phyloP scores from a whole-genome alignment of 1,139 yeast species.

The Magnusiomyces suaveolens region DNA sequence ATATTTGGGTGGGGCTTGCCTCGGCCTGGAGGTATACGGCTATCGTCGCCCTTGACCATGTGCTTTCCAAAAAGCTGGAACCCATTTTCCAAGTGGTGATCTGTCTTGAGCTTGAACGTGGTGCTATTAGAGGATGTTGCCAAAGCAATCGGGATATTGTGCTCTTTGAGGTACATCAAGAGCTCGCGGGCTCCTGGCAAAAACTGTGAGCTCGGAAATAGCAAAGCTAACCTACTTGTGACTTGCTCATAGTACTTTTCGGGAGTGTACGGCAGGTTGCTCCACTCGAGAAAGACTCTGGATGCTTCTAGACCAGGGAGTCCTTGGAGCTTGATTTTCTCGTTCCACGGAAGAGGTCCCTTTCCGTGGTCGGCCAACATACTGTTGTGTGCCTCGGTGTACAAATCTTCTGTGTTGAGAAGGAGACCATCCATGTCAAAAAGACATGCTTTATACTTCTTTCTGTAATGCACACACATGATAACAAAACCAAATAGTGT shows the following conservation, averaged over 20 bases:
- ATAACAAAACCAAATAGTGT: neutral
- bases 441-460: constrained; percentile 61
- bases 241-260: constrained; percentile 50
- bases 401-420: constrained; percentile 82
- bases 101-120: constrained; percentile 60
- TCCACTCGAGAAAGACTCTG: constrained; percentile 54
- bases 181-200: constrained; percentile 81
- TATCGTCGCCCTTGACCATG: constrained; percentile 81
- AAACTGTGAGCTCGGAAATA: constrained; percentile 57
- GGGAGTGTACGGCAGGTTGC: constrained; percentile 55
- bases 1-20: constrained; percentile 94
- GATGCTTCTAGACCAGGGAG: constrained; percentile 69
- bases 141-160: constrained; percentile 67
- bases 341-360: constrained; percentile 81
- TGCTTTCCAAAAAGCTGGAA: constrained; percentile 58
- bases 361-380: constrained; percentile 58
- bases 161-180: constrained; percentile 41
- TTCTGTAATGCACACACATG: neutral
- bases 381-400: constrained; percentile 65
- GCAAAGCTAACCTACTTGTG: constrained; percentile 42
- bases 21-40: constrained; percentile 66
- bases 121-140: constrained; percentile 74
- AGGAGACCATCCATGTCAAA: constrained; percentile 95
- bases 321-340: constrained; percentile 80
- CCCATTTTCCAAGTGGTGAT: constrained; percentile 46